Conservation (phyloP, 2,329 filamentous ascomycete genomes). For the Fulvia fulva region DNA sequence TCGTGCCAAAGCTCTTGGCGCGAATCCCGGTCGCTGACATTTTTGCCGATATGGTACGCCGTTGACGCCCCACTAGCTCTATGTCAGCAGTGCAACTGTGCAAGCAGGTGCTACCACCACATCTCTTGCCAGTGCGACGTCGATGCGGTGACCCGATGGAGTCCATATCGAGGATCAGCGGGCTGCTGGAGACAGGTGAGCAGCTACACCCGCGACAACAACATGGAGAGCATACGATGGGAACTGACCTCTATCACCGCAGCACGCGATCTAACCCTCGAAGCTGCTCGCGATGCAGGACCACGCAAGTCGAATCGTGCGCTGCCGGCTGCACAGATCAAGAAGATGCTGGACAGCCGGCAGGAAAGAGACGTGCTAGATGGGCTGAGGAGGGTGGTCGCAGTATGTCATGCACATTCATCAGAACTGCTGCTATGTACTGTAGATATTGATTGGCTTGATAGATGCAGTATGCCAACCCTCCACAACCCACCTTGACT, state of each 20-base stretch:
- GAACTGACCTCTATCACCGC: slow-evolving; percentile 20
- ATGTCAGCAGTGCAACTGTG: not conserved
- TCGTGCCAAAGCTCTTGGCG: not conserved
- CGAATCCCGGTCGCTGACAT: not conserved
- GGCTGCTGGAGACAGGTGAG: slow-evolving; percentile 88
- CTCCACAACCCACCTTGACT: slow-evolving; percentile 78
- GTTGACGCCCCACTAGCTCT: not conserved
- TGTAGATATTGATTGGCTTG: slow-evolving; percentile 16
- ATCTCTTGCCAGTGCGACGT: not conserved
- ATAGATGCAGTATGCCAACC: slow-evolving; percentile 93
- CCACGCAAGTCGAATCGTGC: slow-evolving; percentile 56
- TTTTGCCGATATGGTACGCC: not conserved
- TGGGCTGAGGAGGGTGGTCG: slow-evolving; percentile 80
- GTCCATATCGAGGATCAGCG: slow-evolving; percentile 90
- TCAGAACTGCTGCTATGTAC: not conserved
- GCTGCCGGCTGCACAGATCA: slow-evolving; percentile 77
- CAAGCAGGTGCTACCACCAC: not conserved
- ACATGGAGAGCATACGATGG: slow-evolving; percentile 19
- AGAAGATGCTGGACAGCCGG: slow-evolving; percentile 90
- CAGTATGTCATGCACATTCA: slow-evolving; percentile 54
- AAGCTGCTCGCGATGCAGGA: slow-evolving; percentile 87
- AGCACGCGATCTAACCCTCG: slow-evolving; percentile 96
- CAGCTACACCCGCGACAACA: slow-evolving; percentile 63
- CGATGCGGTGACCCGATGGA: slow-evolving; percentile 61
- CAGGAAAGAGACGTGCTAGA: slow-evolving; percentile 91